These are phyloP conservation scores for Fistulinella cinereoalba DNA, from an alignment of 1,284 basidiomycete species.

Conservation along the genomic window DNA sequence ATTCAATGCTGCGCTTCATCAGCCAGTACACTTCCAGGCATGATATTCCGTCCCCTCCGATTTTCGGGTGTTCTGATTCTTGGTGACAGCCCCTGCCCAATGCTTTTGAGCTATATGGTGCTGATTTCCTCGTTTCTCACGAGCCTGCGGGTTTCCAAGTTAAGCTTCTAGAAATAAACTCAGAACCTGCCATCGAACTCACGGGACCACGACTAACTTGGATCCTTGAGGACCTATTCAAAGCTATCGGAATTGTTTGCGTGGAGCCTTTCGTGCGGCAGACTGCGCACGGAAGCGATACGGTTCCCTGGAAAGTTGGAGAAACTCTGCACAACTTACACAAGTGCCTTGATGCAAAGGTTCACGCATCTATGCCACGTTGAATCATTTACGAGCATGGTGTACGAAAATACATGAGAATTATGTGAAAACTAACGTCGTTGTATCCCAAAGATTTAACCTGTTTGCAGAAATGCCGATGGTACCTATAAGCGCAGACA, in stretches of 20 bases:
- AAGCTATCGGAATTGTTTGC: conserved; percentile 64
- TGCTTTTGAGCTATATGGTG: conserved; percentile 93
- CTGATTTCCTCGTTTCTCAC: conserved; percentile 84
- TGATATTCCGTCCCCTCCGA: conserved; percentile 11
- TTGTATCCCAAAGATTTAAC: neutral
- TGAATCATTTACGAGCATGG: conserved; percentile 4
- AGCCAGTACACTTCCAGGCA: conserved; percentile 87
- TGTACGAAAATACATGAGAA: neutral
- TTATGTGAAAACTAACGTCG: no score
- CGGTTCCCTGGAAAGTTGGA: conserved; percentile 36
- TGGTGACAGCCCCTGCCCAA: conserved; percentile 74
- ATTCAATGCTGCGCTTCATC: conserved; percentile 83
- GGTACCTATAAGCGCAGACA: no score
- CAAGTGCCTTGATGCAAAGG: conserved; percentile 54
- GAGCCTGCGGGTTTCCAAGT: conserved; percentile 50
- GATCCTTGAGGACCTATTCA: conserved; percentile 81
- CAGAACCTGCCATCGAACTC: conserved; percentile 94
- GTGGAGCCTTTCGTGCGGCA: conserved; percentile 54
- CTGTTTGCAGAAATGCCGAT: no score
- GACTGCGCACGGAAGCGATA: neutral
- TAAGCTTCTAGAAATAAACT: conserved; percentile 88
- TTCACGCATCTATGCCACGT: conserved; percentile 23
- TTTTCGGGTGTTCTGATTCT: conserved; percentile 1
- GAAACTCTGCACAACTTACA: conserved; percentile 42
- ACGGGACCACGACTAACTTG: conserved; percentile 82